A percentile compares a stretch with the other conserved stretches of the same genome.
Conservation (phyloP, 495 filamentous ascomycete species). For the Trichoderma virens region DNA sequence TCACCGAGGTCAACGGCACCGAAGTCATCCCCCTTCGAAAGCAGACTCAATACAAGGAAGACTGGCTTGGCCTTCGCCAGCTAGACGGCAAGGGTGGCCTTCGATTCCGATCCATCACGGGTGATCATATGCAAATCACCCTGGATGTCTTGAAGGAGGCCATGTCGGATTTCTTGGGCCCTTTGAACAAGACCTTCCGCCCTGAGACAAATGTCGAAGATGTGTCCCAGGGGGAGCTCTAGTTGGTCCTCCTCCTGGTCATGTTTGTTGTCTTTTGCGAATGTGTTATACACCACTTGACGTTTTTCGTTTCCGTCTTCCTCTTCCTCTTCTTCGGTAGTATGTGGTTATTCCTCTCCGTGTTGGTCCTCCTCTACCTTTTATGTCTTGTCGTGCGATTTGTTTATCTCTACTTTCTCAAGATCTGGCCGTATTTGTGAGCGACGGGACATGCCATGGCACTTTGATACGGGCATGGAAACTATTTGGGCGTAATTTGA, state of each 20-base stretch:
- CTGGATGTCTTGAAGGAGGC: conserved; percentile 57
- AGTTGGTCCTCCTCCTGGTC: neutral
- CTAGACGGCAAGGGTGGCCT: conserved; percentile 76
- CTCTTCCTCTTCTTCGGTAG: too few species aligned
- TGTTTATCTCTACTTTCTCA: too few species aligned
- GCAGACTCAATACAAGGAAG: conserved; percentile 73
- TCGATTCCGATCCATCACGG: conserved; percentile 61
- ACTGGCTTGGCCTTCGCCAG: conserved; percentile 83
- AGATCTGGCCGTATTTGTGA: too few species aligned
- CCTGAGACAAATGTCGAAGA: neutral
- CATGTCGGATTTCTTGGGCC: conserved; percentile 69
- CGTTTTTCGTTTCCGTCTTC: neutral
- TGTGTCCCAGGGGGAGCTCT: neutral
- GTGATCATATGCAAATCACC: conserved; percentile 75
- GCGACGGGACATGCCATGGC: too few species aligned
- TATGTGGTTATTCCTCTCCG: too few species aligned
- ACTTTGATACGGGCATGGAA: too few species aligned
- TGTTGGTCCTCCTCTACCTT: too few species aligned
- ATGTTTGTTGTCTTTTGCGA: neutral
- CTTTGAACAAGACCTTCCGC: conserved; percentile 26
- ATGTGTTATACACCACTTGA: neutral
- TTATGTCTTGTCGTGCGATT: too few species aligned
- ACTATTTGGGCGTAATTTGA: neutral
- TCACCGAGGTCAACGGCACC: conserved; percentile 74
- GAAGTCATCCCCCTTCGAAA: conserved; percentile 60